phyloP scores from a whole-genome alignment of 2,329 filamentous ascomycete species.

The Fusarium palustre region DNA sequence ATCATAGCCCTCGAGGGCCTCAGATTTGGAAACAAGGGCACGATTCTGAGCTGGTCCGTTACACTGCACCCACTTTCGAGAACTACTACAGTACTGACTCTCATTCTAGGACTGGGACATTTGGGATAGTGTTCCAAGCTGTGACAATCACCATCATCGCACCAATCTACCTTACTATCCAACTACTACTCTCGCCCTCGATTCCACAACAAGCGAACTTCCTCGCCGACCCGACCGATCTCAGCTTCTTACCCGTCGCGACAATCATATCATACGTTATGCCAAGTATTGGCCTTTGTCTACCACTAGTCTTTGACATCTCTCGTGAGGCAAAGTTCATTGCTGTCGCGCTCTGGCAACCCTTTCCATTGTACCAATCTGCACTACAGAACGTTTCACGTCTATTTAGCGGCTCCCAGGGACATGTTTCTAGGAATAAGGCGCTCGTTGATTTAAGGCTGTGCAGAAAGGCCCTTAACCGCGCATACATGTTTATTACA shows the following conservation, averaged over 20 bases:
- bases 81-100: background rate
- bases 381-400: background rate
- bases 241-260: slow-evolving; percentile 26
- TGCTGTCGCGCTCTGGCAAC: slow-evolving; percentile 35
- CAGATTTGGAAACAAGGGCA: slow-evolving; percentile 30
- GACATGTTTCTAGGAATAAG: background rate
- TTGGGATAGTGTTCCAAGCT: slow-evolving; percentile 37
- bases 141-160: slow-evolving; percentile 40
- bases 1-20: slow-evolving; percentile 34
- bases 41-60: slow-evolving; percentile 32
- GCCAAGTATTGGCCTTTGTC: slow-evolving; percentile 27
- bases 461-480: slow-evolving; percentile 4
- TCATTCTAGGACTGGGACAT: slow-evolving; percentile 27
- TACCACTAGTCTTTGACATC: slow-evolving; percentile 20
- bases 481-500: slow-evolving; percentile 26
- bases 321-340: slow-evolving; percentile 18
- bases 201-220: background rate
- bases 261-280: slow-evolving; percentile 34
- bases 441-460: background rate
- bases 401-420: background rate
- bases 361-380: slow-evolving; percentile 35
- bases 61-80: too few relatives aligned
- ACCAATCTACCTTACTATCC: slow-evolving; percentile 34
- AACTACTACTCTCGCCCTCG: slow-evolving; percentile 28
- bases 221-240: slow-evolving; percentile 26